Evolutionary conservation across 169 alveolate genomes (phyloP).

Genomic region (Pseudocohnilembus persalinus): DNA sequence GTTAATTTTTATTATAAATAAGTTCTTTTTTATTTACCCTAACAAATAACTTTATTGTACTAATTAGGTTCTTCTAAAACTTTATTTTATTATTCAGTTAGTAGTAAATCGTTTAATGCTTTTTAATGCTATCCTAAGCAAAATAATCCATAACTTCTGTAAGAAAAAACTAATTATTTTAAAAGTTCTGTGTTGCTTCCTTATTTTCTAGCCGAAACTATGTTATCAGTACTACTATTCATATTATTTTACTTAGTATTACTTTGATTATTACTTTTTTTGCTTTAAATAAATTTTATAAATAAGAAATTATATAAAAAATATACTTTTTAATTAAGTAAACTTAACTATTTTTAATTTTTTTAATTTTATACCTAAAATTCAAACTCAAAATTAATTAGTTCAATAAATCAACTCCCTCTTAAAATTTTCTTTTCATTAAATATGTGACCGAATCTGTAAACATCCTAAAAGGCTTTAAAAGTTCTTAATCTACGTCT

Average conservation of each 20-base stretch:
- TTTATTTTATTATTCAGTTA: constrained; percentile 15
- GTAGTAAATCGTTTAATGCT: constrained; percentile 33
- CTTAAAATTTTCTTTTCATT: constrained; percentile 48
- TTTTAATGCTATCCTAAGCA: constrained; percentile 37
- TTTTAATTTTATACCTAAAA: constrained; percentile 1
- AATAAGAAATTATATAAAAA: background rate
- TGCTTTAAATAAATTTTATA: too few species aligned
- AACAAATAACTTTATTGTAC: constrained; percentile 37
- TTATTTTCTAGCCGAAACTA: too few species aligned
- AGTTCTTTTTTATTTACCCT: constrained; percentile 26
- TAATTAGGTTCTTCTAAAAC: constrained; percentile 14
- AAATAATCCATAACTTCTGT: constrained; percentile 43
- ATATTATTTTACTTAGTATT: too few species aligned
- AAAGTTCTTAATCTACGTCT: constrained; percentile 42
- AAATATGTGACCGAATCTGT: constrained; percentile 47
- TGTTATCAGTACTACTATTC: too few species aligned
- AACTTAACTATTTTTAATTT: background rate
- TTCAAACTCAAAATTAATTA: constrained; percentile 23
- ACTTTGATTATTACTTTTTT: too few species aligned
- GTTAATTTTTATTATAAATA: too few species aligned
- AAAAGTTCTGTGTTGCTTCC: constrained; percentile 38
- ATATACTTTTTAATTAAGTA: background rate
- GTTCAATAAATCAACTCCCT: constrained; percentile 29
- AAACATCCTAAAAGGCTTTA: constrained; percentile 36
- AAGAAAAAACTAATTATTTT: constrained; percentile 25